Conservation (phyloP, 768 basidiomycete species). For the Leccinum uliginosum region DNA sequence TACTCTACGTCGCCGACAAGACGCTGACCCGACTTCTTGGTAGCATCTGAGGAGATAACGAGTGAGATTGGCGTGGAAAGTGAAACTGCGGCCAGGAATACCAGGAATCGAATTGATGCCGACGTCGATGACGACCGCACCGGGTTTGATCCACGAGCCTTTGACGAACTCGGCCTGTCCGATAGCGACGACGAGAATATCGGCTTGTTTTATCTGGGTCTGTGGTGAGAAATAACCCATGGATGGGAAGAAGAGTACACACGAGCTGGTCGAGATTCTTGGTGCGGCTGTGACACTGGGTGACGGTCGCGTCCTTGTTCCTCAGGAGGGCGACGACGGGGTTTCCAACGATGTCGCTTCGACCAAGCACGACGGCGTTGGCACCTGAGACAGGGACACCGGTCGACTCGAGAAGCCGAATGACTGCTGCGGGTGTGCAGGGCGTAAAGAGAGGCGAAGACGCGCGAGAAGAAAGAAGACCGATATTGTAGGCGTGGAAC, state of each 20-base stretch:
- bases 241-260: constrained; percentile 26
- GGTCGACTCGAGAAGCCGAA: constrained; percentile 87
- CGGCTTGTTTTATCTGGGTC: constrained; percentile 72
- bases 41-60: constrained; percentile 50
- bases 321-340: constrained; percentile 90
- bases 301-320: constrained; percentile 91
- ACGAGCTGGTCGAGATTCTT: constrained; percentile 78
- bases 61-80: not conserved
- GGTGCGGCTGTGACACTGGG: constrained; percentile 93
- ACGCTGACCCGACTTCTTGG: constrained; percentile 92
- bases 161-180: constrained; percentile 88
- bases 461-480: constrained; percentile 87
- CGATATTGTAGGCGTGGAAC: constrained; percentile 98
- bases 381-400: constrained; percentile 72
- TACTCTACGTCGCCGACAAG: constrained; percentile 96
- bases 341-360: constrained; percentile 96
- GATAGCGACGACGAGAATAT: constrained; percentile 95
- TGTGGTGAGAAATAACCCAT: constrained; percentile 4
- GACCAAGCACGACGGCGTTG: constrained; percentile 88
- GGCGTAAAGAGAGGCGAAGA: constrained; percentile 87
- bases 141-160: constrained; percentile 93
- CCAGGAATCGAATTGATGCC: constrained; percentile 96
- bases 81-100: constrained; percentile 27
- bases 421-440: constrained; percentile 93
- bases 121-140: constrained; percentile 94